These are phyloP conservation scores for Lachnellula willkommii DNA, from an alignment of 2,329 filamentous ascomycete genomes.

Conservation along the genomic window DNA sequence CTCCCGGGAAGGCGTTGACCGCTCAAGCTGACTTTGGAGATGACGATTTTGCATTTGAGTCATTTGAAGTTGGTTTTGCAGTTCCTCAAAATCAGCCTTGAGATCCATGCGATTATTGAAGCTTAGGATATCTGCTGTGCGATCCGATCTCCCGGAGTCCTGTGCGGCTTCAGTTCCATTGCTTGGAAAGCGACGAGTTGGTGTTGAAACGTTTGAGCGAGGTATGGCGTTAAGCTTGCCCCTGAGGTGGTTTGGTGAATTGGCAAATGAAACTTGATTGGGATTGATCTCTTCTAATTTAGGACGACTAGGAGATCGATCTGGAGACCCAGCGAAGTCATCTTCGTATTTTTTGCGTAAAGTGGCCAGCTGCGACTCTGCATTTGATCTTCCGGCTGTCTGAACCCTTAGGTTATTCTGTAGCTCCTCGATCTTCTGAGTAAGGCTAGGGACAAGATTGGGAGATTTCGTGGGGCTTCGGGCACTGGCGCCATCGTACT, in stretches of 20 bases:
- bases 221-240: conserved; percentile 49
- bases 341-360: conserved; percentile 70
- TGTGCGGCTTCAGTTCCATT: conserved; percentile 53
- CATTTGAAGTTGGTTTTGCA: conserved; percentile 91
- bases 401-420: conserved; percentile 83
- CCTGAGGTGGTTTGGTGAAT: conserved; percentile 68
- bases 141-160: conserved; percentile 79
- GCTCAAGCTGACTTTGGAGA: conserved; percentile 79
- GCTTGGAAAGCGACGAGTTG: conserved; percentile 64
- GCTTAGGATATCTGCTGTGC: conserved; percentile 74
- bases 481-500: conserved; percentile 54
- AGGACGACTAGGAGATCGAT: conserved; percentile 61
- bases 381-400: conserved; percentile 71
- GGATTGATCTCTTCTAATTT: conserved; percentile 82
- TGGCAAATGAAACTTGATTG: conserved; percentile 69
- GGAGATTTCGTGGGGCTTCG: conserved; percentile 44
- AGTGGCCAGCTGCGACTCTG: conserved; percentile 76
- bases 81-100: conserved; percentile 81
- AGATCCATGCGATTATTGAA: conserved; percentile 88
- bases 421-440: conserved; percentile 79
- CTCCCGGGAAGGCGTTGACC: conserved; percentile 57
- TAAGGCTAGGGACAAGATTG: conserved; percentile 74
- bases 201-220: conserved; percentile 72
- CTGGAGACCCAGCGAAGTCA: conserved; percentile 58
- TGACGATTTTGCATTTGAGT: conserved; percentile 94